A percentile compares a stretch with the other conserved stretches of the same genome.
phyloP scores from a whole-genome alignment of 1,284 basidiomycete genomes.

The Trichosporon faecale region DNA sequence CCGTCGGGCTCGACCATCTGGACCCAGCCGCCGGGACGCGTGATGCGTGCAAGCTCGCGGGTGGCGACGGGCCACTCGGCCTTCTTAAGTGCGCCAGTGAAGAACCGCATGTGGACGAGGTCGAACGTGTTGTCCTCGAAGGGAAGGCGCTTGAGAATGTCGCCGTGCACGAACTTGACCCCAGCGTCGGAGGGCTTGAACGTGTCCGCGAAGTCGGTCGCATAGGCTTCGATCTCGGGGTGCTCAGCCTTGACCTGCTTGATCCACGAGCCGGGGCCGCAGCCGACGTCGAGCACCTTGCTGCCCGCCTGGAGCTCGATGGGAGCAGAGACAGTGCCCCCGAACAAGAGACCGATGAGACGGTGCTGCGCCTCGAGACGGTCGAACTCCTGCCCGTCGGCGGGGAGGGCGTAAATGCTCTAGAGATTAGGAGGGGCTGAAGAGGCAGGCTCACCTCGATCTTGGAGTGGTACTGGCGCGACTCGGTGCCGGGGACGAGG shows the following conservation, averaged over 20 bases:
- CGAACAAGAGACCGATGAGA: not conserved
- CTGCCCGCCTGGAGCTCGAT: not conserved
- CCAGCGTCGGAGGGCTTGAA: constrained; percentile 6
- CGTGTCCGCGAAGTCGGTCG: constrained; percentile 12
- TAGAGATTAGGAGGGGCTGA: not conserved
- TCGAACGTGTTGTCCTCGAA: constrained; percentile 27
- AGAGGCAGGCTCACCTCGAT: not conserved
- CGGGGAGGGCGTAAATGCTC: constrained; percentile 11
- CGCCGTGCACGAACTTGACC: not conserved
- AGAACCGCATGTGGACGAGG: constrained; percentile 42
- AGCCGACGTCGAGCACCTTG: constrained; percentile 12
- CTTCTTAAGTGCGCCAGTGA: constrained; percentile 36
- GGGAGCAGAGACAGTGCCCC: not conserved
- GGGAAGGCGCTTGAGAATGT: constrained; percentile 8
- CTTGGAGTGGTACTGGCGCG: constrained; percentile 10
- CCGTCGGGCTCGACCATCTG: constrained; percentile 47
- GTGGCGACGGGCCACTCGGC: constrained; percentile 38
- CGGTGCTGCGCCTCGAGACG: constrained; percentile 11
- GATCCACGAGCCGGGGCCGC: constrained; percentile 11
- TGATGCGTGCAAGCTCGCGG: constrained; percentile 36
- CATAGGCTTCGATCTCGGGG: not conserved
- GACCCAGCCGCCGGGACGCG: constrained; percentile 42
- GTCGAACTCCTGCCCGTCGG: constrained; percentile 10
- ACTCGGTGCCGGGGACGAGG: constrained; percentile 6
- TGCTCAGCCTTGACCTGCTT: not conserved